Conservation (phyloP, 1,284 basidiomycete species). For the Ganoderma meredithae region DNA sequence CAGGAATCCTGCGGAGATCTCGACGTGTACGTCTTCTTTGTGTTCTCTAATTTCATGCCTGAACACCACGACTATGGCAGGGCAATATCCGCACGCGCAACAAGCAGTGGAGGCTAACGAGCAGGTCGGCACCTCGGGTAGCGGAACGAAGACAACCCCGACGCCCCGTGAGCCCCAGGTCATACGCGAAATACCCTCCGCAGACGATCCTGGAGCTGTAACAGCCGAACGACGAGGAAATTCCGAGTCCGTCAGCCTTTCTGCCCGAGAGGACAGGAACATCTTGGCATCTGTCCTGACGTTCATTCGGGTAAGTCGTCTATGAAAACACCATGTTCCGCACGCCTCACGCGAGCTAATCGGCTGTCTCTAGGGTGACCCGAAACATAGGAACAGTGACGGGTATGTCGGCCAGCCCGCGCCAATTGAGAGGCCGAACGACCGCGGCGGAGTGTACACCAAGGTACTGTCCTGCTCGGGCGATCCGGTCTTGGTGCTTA, state of each 20-base stretch:
- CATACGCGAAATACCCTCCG: slow-evolving; percentile 8
- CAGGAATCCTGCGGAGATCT: slow-evolving; percentile 30
- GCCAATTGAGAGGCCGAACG: slow-evolving; percentile 19
- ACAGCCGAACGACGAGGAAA: neutral
- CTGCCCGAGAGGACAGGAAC: slow-evolving; percentile 8
- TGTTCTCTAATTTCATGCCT: neutral
- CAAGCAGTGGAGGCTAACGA: slow-evolving; percentile 26
- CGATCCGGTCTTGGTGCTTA: neutral
- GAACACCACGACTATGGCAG: slow-evolving; percentile 7
- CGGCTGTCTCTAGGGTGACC: slow-evolving; percentile 16
- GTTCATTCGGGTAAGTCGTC: slow-evolving; percentile 16
- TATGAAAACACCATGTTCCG: too few relatives aligned
- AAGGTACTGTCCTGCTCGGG: slow-evolving; percentile 17
- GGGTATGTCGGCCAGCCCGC: slow-evolving; percentile 26
- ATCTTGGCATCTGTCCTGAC: slow-evolving; percentile 19
- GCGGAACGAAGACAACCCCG: slow-evolving; percentile 11
- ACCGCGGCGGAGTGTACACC: slow-evolving; percentile 29
- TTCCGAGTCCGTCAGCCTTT: neutral
- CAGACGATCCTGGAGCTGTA: neutral
- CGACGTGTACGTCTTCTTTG: slow-evolving; percentile 27
- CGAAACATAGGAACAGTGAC: slow-evolving; percentile 9
- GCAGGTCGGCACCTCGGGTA: slow-evolving; percentile 21
- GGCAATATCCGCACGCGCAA: slow-evolving; percentile 35
- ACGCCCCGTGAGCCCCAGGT: slow-evolving; percentile 14
- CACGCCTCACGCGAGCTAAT: neutral